These are phyloP conservation scores for Paraphoma sp. DNA, from an alignment of 2,329 filamentous ascomycete species.

Conservation along the genomic window DNA sequence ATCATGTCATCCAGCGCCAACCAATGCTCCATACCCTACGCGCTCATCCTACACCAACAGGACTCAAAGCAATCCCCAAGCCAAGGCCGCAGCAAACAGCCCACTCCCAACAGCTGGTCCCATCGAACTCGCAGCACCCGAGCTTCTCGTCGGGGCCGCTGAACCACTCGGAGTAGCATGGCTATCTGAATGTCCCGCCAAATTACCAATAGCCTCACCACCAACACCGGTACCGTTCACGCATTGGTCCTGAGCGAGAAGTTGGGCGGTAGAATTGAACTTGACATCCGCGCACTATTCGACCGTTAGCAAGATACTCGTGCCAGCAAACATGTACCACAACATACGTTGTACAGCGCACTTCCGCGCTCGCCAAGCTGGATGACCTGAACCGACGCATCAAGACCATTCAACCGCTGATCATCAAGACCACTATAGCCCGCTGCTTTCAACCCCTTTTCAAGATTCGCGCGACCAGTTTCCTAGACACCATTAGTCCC, in stretches of 20 bases:
- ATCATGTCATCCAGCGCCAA: too few species aligned
- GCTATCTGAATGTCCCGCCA: neutral
- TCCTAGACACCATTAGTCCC: conserved; percentile 17
- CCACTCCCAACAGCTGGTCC: conserved; percentile 23
- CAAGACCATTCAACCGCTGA: conserved; percentile 43
- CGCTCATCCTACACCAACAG: too few species aligned
- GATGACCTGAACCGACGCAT: conserved; percentile 55
- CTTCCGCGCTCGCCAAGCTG: conserved; percentile 50
- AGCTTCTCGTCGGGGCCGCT: conserved; percentile 8
- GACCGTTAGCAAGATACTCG: conserved; percentile 8
- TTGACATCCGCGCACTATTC: conserved; percentile 53
- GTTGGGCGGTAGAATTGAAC: conserved; percentile 48
- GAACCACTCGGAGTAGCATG: conserved; percentile 2
- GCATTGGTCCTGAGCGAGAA: conserved; percentile 47
- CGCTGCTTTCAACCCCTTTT: conserved; percentile 28
- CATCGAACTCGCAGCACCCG: conserved; percentile 19
- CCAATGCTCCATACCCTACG: too few species aligned
- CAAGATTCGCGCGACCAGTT: conserved; percentile 34
- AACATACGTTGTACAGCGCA: conserved; percentile 53
- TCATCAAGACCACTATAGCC: conserved; percentile 28
- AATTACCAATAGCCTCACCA: conserved; percentile 38
- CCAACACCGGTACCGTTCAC: conserved; percentile 50
- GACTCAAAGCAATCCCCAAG: conserved; percentile 19
- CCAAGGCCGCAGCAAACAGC: conserved; percentile 25
- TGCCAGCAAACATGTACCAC: neutral